Percentiles rank a stretch among this genome's conserved stretches.
Evolutionary conservation across 2,329 filamentous ascomycete genomes (phyloP).

Genomic region (Emmonsiellopsis sp.): DNA sequence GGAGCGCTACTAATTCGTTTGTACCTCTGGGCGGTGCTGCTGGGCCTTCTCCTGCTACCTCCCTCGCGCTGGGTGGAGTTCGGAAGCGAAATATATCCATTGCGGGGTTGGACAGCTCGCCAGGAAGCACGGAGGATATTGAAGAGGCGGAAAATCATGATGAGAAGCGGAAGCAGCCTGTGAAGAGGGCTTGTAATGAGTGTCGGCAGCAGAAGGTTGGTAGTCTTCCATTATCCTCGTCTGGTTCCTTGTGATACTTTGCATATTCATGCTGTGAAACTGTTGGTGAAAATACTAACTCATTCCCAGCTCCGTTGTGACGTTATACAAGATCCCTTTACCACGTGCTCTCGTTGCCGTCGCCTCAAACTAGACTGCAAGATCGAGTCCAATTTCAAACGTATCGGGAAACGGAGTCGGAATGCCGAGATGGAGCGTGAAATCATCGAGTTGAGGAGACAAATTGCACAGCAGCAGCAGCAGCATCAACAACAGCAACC

Average conservation of each 20-base stretch:
- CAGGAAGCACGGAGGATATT: constrained; percentile 33
- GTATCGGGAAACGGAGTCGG: constrained; percentile 57
- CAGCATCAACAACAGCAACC: constrained; percentile 18
- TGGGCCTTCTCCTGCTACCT: constrained; percentile 1
- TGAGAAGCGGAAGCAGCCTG: constrained; percentile 37
- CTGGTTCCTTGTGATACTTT: not conserved
- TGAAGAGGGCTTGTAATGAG: constrained; percentile 60
- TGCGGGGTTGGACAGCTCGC: constrained; percentile 39
- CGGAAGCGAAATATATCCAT: constrained; percentile 34
- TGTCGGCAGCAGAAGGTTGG: constrained; percentile 61
- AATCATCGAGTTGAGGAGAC: constrained; percentile 42
- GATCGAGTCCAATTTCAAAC: constrained; percentile 61
- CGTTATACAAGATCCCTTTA: constrained; percentile 56
- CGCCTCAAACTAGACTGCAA: constrained; percentile 56
- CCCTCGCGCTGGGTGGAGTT: not conserved
- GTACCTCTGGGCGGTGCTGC: not conserved
- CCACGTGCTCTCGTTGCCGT: constrained; percentile 52
- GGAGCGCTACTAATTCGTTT: not conserved
- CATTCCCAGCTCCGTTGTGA: constrained; percentile 53
- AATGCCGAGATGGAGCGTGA: constrained; percentile 57
- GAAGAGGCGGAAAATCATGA: constrained; percentile 36
- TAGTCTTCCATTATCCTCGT: not conserved
- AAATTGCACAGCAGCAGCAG: constrained; percentile 30
- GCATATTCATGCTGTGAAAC: not conserved
- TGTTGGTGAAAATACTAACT: constrained; percentile 3